Evolutionary conservation across 2,329 filamentous ascomycete genomes (phyloP).

Genomic region (Endocalyx cinctus): DNA sequence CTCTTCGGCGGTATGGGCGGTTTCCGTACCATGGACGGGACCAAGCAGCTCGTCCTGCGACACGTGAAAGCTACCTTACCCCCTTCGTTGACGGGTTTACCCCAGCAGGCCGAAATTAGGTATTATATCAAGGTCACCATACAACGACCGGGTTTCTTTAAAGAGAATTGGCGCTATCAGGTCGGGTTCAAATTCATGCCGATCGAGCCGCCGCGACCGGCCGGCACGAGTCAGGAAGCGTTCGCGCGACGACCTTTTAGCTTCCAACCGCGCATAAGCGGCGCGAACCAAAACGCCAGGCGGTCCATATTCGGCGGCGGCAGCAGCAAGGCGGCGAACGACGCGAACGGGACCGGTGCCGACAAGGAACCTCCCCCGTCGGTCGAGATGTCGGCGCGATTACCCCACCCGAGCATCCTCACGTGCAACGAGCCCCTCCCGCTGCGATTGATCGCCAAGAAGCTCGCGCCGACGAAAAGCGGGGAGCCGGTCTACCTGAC

Average conservation of each 20-base stretch:
- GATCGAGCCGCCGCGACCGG: conserved; percentile 78
- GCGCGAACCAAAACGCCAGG: conserved; percentile 30
- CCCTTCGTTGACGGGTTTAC: conserved; percentile 82
- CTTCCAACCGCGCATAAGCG: conserved; percentile 48
- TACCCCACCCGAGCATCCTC: conserved; percentile 82
- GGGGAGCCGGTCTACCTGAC: conserved; percentile 69
- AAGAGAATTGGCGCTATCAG: conserved; percentile 75
- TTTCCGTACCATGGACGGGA: conserved; percentile 59
- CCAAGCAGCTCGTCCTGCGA: conserved; percentile 54
- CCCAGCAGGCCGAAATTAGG: conserved; percentile 80
- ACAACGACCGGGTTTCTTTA: conserved; percentile 80
- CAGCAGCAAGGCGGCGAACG: conserved; percentile 13
- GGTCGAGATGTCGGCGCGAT: conserved; percentile 70
- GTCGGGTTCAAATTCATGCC: conserved; percentile 80
- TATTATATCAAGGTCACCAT: conserved; percentile 97
- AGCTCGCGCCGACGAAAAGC: conserved; percentile 63
- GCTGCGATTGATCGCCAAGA: conserved; percentile 73
- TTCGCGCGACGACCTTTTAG: conserved; percentile 72
- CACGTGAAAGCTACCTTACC: conserved; percentile 86
- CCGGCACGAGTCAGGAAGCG: conserved; percentile 66
- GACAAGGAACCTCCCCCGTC: conserved; percentile 53
- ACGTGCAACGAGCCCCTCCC: conserved; percentile 87
- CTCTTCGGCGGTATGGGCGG: conserved; percentile 46
- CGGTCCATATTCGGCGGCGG: conserved; percentile 54
- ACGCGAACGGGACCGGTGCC: conserved; percentile 15